Base-by-base conservation (phyloP, 495 filamentous ascomycete species). In the Penicillium bialowiezense region DNA sequence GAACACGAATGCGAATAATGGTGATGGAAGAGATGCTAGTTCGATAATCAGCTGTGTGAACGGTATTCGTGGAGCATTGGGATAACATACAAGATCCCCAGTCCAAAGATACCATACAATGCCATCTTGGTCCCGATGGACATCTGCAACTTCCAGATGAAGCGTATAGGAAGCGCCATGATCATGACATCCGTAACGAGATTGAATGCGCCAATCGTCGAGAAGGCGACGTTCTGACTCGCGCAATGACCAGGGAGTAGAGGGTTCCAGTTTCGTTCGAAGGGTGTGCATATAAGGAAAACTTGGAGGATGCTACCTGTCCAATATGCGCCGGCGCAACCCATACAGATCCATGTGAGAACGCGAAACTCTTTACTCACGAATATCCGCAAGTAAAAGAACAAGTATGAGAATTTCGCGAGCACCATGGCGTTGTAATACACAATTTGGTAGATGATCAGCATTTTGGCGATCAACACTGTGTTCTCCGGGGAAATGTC, bases 381-480 rank as follows among this genome's bases (percentile, higher is more conserved):
- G 44, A 79, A 79, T 37, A 79, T 69, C 28, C 73, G 74, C 19
- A 78, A 64, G 58, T 79, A 79, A 57, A 79, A 77, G 52, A 65
- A 67, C 7, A 79, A 70, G 28, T 79, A 72, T 32, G 73, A 74
- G 26, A 77, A 48, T 49, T 80, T 79, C 29, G 70, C 73, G 14
- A 75, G 52, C 13, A 65, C 59, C 19, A 81, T 62, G 36, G 63
- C 55, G 24, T 66, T 52, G 15, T 67, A 69, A 45, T 73, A 63
- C 7, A 58, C 32, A 10, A 60, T 48, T 32, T 62, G 55, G 44
- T 62, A 58, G 33, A 54, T 33, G 12, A 62, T 50, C 14, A 62
- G 55, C 51, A 59, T 55, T 26, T 64, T 64, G 6, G 52, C 45
- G 15, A 64, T 58, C 7, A 56, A 6, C 17, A 54, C 34, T 0